Conservation (phyloP, 2,329 filamentous ascomycete species). For the Talaromyces sp. region DNA sequence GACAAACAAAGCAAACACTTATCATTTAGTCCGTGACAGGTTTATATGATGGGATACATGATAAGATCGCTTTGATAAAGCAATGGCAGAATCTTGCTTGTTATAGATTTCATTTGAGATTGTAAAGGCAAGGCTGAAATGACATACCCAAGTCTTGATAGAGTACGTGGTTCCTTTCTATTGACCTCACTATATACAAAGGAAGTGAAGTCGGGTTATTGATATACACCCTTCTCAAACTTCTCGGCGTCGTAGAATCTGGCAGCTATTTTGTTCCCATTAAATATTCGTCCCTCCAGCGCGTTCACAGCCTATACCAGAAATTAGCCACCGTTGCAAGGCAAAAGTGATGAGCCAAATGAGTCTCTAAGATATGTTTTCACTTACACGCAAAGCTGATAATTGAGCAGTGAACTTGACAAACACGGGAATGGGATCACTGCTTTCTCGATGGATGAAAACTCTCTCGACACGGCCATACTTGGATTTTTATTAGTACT, state of each 20-base stretch:
- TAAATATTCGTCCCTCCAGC: slow-evolving; percentile 80
- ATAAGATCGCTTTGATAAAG: background rate
- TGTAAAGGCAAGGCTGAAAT: too few species aligned
- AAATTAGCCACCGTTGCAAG: slow-evolving; percentile 1
- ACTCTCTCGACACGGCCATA: slow-evolving; percentile 80
- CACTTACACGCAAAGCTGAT: slow-evolving; percentile 72
- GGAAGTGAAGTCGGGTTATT: slow-evolving; percentile 19
- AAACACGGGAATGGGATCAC: slow-evolving; percentile 63
- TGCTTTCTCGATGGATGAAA: slow-evolving; percentile 61
- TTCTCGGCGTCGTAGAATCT: slow-evolving; percentile 75
- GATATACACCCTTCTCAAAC: slow-evolving; percentile 66
- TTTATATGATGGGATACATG: too few species aligned
- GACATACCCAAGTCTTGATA: too few species aligned
- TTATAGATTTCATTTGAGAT: too few species aligned
- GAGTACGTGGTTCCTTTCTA: background rate
- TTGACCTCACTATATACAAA: background rate
- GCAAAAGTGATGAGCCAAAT: slow-evolving; percentile 16
- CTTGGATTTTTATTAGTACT: slow-evolving; percentile 35
- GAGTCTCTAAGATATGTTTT: background rate
- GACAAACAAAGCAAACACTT: background rate
- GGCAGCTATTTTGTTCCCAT: slow-evolving; percentile 76
- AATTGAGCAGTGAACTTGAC: slow-evolving; percentile 86
- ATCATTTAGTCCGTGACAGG: too few species aligned
- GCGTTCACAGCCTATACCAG: slow-evolving; percentile 74
- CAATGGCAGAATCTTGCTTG: background rate